Evolutionary conservation across 2,329 filamentous ascomycete genomes (phyloP).

Genomic region (Fusarium mundagurra): DNA sequence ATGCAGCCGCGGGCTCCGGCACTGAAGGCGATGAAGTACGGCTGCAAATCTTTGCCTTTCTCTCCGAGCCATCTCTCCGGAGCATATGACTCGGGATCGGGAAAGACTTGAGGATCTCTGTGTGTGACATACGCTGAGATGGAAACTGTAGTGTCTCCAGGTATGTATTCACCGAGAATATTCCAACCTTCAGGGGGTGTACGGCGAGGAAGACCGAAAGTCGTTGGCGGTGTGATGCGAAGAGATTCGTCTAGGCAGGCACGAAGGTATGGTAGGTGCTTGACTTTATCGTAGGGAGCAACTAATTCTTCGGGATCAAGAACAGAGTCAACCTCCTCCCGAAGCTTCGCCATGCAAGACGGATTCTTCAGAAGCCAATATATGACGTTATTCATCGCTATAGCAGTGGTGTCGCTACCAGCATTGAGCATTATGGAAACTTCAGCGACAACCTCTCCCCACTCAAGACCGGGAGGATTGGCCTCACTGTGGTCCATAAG

Average conservation of each 20-base stretch:
- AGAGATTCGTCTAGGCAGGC: constrained; percentile 61
- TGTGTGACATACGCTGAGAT: constrained; percentile 53
- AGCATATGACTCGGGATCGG: constrained; percentile 50
- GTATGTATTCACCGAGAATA: constrained; percentile 48
- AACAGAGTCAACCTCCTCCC: constrained; percentile 57
- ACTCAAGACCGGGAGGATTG: constrained; percentile 55
- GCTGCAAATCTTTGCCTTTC: constrained; percentile 47
- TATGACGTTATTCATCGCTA: constrained; percentile 62
- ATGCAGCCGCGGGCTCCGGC: constrained; percentile 55
- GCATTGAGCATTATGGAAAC: constrained; percentile 63
- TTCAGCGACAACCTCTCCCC: constrained; percentile 68
- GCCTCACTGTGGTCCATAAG: constrained; percentile 61
- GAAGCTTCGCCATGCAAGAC: constrained; percentile 49
- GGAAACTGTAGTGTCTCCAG: constrained; percentile 50
- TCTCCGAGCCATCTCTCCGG: constrained; percentile 55
- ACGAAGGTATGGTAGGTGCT: constrained; percentile 61
- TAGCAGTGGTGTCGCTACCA: constrained; percentile 59
- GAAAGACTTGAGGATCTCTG: constrained; percentile 52
- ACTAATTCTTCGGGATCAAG: constrained; percentile 55
- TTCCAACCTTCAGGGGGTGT: constrained; percentile 45
- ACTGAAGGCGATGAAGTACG: constrained; percentile 54
- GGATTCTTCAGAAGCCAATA: constrained; percentile 62
- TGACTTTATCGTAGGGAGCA: constrained; percentile 60
- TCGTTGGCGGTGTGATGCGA: constrained; percentile 47
- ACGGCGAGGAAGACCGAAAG: constrained; percentile 40